Base-by-base conservation (phyloP, 192 early-diverging fungal genomes). In the Gaertneriomyces semiglobifer region DNA sequence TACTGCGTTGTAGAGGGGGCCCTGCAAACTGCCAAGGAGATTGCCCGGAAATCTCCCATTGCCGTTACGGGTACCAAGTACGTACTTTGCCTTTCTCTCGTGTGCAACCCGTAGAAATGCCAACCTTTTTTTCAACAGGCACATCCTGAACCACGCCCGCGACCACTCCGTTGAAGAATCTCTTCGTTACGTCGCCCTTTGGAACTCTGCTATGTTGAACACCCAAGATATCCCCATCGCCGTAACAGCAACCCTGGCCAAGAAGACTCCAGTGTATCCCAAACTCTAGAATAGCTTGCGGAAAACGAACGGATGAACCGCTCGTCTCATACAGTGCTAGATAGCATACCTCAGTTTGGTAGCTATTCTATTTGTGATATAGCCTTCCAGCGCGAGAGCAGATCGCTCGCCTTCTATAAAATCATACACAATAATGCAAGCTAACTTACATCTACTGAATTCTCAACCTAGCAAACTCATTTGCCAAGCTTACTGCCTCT, bases 141-240 rank as follows among this genome's bases (percentile, higher is more conserved):
- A 33, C 25, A 33, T 33, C 25, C 84, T 98, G 53, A 94, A 92
- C 70, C 92, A 89, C 74, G 90, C 92, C 43, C 89, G 94, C 60
- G 94, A 99, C 74, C 96, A 99, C 69, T 81, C 87, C 7, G 89
- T 95, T 0, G 80, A 82, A 44, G 94, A 99, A 72, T 91, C 92
- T 39, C 80, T 99, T 40, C 79, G 84, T 10, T 95, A 97, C 73
- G 90, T 87, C 39, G 88, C 85, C 40, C 72, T 92, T 12, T 99
- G 96, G 96, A 98, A 93, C 74, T 59, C 83, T 20, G 82, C 84
- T 42, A 92, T 93, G 81, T 80, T 93, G 55, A 88, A 91, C 65
- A 86, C 90, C 14, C 65, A 83, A 74, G 84, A 85, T 67, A 71
- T 83, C 55, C 61, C 64, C 12, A 74, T 73, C 16, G 76, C 81